phyloP scores from a whole-genome alignment of 257 asterid species.

The Leptodermis oblonga region DNA sequence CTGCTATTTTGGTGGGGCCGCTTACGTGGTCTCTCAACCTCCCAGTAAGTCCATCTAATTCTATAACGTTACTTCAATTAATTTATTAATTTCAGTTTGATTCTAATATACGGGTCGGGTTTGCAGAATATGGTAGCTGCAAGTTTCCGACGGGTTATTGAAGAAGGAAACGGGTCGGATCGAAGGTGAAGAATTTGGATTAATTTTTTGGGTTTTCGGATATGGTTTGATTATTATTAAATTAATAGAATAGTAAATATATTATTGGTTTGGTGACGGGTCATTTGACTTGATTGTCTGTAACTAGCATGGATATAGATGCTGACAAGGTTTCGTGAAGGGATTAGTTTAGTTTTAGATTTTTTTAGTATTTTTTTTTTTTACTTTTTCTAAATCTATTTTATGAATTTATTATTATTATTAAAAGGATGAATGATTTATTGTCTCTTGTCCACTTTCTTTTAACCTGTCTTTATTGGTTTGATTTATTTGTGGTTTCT shows the following conservation, averaged over 20 bases:
- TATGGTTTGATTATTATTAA: not conserved
- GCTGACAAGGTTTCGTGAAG: not conserved
- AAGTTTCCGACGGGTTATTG: slow-evolving; percentile 22
- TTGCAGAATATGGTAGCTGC: slow-evolving; percentile 19
- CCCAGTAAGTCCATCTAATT: slow-evolving; percentile 52
- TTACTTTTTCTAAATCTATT: not conserved
- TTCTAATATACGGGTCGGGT: too few species aligned
- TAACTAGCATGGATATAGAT: not conserved
- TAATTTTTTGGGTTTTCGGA: too few species aligned
- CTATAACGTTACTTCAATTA: not conserved
- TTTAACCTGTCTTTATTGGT: too few species aligned
- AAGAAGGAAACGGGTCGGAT: not conserved
- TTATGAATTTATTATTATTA: not conserved
- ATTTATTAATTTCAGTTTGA: not conserved
- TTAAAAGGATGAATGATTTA: not conserved
- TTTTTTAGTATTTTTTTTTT: not conserved
- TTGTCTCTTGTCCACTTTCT: too few species aligned
- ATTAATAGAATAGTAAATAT: not conserved
- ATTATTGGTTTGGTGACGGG: not conserved
- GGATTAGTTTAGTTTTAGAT: not conserved
- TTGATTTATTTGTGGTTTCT: too few species aligned
- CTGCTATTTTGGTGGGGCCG: slow-evolving; percentile 75
- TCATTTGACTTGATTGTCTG: not conserved
- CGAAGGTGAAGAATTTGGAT: too few species aligned
- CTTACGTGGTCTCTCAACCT: slow-evolving; percentile 58